A percentile compares a stretch with the other conserved stretches of the same genome.
These are phyloP conservation scores for Aspergillus alliaceus DNA, from an alignment of 2,329 filamentous ascomycete genomes.

Conservation along the genomic window DNA sequence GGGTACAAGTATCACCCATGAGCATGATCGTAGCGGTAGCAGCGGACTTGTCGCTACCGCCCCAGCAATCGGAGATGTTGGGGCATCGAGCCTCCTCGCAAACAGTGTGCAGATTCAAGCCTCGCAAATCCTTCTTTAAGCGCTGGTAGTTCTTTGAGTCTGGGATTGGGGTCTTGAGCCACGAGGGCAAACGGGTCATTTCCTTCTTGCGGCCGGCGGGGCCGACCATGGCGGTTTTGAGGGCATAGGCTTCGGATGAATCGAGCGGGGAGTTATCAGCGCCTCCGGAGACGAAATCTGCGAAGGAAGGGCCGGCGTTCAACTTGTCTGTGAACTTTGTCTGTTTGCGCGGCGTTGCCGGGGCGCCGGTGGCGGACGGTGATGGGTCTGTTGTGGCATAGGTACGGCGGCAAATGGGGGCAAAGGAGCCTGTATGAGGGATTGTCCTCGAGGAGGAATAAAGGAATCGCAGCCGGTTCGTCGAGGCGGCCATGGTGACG, in stretches of 20 bases:
- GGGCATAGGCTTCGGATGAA: conserved; percentile 55
- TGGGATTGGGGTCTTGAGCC: conserved; percentile 96
- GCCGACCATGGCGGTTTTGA: conserved; percentile 62
- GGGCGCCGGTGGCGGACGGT: conserved; percentile 31
- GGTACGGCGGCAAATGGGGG: conserved; percentile 25
- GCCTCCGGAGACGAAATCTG: conserved; percentile 59
- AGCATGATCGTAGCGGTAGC: conserved; percentile 99
- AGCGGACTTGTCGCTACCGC: conserved; percentile 79
- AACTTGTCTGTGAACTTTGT: conserved; percentile 63
- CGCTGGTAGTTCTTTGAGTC: conserved; percentile 84
- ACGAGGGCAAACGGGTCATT: conserved; percentile 77
- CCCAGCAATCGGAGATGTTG: conserved; percentile 98
- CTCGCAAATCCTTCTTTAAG: conserved; percentile 90
- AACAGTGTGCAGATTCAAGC: conserved; percentile 87
- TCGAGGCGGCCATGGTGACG: conserved; percentile 34
- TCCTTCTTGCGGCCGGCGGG: conserved; percentile 63
- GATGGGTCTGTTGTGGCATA: conserved; percentile 43
- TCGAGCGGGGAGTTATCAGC: conserved; percentile 43
- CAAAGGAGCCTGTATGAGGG: conserved; percentile 15
- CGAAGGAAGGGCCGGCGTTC: conserved; percentile 64
- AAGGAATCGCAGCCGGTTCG: conserved; percentile 32
- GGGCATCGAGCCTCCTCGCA: conserved; percentile 97
- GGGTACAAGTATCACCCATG: conserved; percentile 97
- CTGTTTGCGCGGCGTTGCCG: conserved; percentile 57
- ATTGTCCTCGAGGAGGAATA: conserved; percentile 27